phyloP scores from a whole-genome alignment of 495 filamentous ascomycete genomes.

The Corynascus novoguineensis region DNA sequence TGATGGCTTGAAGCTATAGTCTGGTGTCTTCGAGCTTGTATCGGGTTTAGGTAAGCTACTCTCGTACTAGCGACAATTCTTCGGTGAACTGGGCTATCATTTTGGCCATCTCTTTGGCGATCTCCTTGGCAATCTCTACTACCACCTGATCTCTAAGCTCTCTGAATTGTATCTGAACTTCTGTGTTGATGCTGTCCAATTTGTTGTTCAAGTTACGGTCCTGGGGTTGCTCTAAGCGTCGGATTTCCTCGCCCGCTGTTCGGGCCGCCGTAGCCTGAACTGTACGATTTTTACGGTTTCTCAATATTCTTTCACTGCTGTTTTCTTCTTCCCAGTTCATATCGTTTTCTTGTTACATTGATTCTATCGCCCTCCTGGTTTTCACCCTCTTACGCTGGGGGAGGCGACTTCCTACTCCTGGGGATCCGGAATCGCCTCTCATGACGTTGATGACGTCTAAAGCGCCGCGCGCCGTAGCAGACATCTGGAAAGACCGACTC shows the following conservation, averaged over 20 bases:
- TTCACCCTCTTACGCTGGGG: conserved; percentile 1
- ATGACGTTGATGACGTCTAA: conserved; percentile 4
- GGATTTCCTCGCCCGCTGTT: not conserved
- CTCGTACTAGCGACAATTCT: not conserved
- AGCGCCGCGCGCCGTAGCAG: conserved; percentile 3
- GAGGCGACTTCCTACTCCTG: not conserved
- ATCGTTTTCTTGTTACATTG: conserved; percentile 4
- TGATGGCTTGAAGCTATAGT: not conserved
- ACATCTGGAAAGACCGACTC: conserved; percentile 1
- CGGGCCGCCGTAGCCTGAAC: not conserved
- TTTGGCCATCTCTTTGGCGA: not conserved
- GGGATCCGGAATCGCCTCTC: conserved; percentile 2
- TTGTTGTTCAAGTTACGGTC: not conserved
- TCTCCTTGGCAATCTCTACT: not conserved
- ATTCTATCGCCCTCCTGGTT: not conserved
- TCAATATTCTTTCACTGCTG: not conserved
- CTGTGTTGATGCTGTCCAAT: not conserved
- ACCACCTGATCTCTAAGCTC: not conserved
- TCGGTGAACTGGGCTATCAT: not conserved
- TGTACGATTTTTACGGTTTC: not conserved
- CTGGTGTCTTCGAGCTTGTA: not conserved
- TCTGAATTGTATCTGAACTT: not conserved
- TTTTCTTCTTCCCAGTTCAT: conserved; percentile 3
- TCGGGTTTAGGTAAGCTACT: not conserved
- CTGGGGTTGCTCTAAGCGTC: not conserved